Evolutionary conservation across 805 yeast species (phyloP).

Genomic region (Suhomyces prunicola): DNA sequence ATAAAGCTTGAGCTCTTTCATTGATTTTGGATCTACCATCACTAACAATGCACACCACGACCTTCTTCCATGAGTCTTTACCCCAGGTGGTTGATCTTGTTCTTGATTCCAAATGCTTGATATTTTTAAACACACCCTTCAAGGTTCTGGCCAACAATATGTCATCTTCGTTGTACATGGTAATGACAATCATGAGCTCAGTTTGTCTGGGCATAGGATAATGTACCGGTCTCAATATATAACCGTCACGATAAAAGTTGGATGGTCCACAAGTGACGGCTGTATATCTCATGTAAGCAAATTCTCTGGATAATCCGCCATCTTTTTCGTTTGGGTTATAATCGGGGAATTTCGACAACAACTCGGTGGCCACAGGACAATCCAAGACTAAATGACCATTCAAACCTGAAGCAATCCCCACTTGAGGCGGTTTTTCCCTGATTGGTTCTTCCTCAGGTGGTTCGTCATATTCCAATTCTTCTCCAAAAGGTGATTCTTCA

Average conservation of each 20-base stretch:
- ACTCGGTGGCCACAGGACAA: constrained; percentile 78
- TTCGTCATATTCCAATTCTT: constrained; percentile 21
- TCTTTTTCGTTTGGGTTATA: constrained; percentile 30
- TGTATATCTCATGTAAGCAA: constrained; percentile 57
- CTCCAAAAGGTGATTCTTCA: constrained; percentile 30
- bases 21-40: constrained; percentile 67
- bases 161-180: constrained; percentile 70
- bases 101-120: constrained; percentile 53
- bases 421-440: constrained; percentile 33
- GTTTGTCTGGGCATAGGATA: constrained; percentile 53
- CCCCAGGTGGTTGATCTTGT: constrained; percentile 47
- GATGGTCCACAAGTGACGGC: constrained; percentile 73
- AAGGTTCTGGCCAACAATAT: constrained; percentile 57
- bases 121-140: constrained; percentile 62
- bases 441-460: constrained; percentile 34
- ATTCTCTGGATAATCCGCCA: constrained; percentile 49
- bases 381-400: constrained; percentile 81
- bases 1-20: constrained; percentile 57
- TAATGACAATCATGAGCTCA: constrained; percentile 58
- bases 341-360: constrained; percentile 47
- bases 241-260: constrained; percentile 54
- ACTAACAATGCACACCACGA: constrained; percentile 60
- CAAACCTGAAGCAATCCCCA: constrained; percentile 34
- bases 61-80: constrained; percentile 55
- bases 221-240: constrained; percentile 53